Base-by-base conservation (phyloP, 1,284 basidiomycete species). In the Cryptococcus deneoformans region DNA sequence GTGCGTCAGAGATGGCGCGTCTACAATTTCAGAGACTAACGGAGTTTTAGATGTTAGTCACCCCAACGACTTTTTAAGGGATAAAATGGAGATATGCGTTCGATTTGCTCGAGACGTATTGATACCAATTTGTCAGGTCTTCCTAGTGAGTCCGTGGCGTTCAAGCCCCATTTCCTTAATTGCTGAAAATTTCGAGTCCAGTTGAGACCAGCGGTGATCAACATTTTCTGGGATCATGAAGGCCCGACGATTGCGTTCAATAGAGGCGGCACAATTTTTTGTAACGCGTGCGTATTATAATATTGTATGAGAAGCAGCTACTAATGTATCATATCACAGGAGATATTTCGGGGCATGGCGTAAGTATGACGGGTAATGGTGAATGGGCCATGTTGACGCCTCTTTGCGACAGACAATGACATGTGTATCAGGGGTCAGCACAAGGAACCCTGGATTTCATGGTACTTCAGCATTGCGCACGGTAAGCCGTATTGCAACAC, bases 191-290 rank as follows among this genome's bases (percentile, higher is more conserved):
- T 29, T 29, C 10, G n/a, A 16, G 43, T n/a, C 9, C 58, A 76
- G 72, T 69, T 76, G 16, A 53, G 67, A 9, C 79, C 85, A 14
- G 79, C 83, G 0, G 88, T 87, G 55, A 69, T 98, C 62, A 90
- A 94, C 67, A 83, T 99, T 2, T 98, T 97, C 73, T 88, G 87
- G 76, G 93, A 99, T 70, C 71, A 82, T 9, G 79, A 80, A 6
- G 93, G 94, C 1, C 88, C 86, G 1, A 79, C 88, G 16, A 96
- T 98, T 59, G 95, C 94, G 0, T 98, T 98, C 81, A 99, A 98
- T 75, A 82, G 92, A 36, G 87, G 86, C 52, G 92, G 91, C 3
- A 88, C 88, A 58, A 82, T 99, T 36, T 98, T 92, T 79, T 80
- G 97, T 64, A 98, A 97, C 72, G 79, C 94, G 67, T 75, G 53